Conservation (phyloP, 306 rosid species). For the Ceratonia siliqua region DNA sequence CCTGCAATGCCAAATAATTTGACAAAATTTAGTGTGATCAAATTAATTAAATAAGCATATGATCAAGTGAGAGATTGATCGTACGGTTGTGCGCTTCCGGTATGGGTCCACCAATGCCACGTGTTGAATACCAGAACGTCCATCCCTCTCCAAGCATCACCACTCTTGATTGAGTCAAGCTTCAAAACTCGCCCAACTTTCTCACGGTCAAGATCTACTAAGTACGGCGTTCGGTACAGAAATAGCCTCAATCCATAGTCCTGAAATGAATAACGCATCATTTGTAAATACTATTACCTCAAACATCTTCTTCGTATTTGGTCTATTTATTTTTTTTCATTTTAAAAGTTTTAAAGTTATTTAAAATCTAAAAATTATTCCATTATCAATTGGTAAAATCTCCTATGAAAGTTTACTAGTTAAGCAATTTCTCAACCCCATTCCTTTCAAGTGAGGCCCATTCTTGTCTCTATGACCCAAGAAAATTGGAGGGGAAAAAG, state of each 20-base stretch:
- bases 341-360: too few relatives aligned
- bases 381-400: neutral
- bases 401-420: neutral
- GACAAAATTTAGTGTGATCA: neutral
- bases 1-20: slow-evolving; percentile 37
- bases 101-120: slow-evolving; percentile 99
- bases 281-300: neutral
- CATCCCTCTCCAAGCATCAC: slow-evolving; percentile 85
- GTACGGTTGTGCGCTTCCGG: slow-evolving; percentile 81
- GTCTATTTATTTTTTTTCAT: too few relatives aligned
- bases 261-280: slow-evolving; percentile 34
- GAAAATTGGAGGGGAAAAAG: too few relatives aligned
- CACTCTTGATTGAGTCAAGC: slow-evolving; percentile 70
- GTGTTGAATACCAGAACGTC: slow-evolving; percentile 78
- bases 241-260: slow-evolving; percentile 62
- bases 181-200: slow-evolving; percentile 73
- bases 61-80: slow-evolving; percentile 3
- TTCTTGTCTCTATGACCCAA: neutral
- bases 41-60: neutral
- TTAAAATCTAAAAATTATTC: too few relatives aligned
- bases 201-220: slow-evolving; percentile 75
- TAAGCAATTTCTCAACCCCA: neutral
- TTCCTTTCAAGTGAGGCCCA: neutral
- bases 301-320: too few relatives aligned
- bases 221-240: slow-evolving; percentile 66